Evolutionary conservation across 768 basidiomycete species (phyloP).

Genomic region (Pleurotus eryngii): DNA sequence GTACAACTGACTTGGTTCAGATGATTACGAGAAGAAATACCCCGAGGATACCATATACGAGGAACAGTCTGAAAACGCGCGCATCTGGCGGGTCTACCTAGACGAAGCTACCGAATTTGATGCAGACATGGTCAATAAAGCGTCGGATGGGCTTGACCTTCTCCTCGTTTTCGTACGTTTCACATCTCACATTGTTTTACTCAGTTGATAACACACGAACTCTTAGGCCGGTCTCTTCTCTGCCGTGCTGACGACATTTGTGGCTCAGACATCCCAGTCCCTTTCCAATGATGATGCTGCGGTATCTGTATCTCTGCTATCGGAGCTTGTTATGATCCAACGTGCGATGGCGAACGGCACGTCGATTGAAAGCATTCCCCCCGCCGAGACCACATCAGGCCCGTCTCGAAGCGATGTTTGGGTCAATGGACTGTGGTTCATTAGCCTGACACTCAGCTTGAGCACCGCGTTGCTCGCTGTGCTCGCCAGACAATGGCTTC

Average conservation of each 20-base stretch:
- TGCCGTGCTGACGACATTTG: constrained; percentile 35
- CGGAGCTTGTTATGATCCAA: too few relatives aligned
- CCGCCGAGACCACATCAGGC: background rate
- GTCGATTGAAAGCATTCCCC: background rate
- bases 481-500: constrained; percentile 45
- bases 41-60: too few relatives aligned
- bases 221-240: constrained; percentile 35
- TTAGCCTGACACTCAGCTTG: constrained; percentile 37
- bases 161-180: constrained; percentile 40
- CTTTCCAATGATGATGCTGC: constrained; percentile 4
- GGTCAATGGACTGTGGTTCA: constrained; percentile 47
- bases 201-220: background rate
- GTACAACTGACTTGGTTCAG: too few relatives aligned
- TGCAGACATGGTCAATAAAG: constrained; percentile 31
- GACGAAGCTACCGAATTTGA: constrained; percentile 36
- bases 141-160: constrained; percentile 41
- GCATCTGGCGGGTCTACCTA: constrained; percentile 40
- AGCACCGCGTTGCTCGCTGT: constrained; percentile 42
- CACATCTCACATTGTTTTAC: background rate
- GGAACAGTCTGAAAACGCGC: too few relatives aligned
- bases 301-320: background rate
- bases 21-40: too few relatives aligned
- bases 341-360: background rate
- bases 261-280: constrained; percentile 23
- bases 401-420: constrained; percentile 13